Conservation (phyloP, 2,329 filamentous ascomycete species). For the Epichloe brachyelytri region DNA sequence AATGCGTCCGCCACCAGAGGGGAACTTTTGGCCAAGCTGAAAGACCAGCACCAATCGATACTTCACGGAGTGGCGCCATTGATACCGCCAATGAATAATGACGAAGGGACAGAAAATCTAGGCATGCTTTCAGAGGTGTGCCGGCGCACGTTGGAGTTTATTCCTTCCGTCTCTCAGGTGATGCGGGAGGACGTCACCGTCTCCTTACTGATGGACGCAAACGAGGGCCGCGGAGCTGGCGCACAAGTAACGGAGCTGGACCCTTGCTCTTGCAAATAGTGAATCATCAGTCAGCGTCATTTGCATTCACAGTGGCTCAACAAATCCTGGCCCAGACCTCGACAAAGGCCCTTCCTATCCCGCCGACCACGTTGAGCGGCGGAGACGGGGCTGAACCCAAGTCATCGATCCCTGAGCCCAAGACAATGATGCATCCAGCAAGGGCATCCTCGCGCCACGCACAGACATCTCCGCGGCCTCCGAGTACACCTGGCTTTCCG, state of each 20-base stretch:
- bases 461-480: conserved; percentile 22
- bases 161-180: conserved; percentile 65
- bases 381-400: conserved; percentile 44
- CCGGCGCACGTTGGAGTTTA: conserved; percentile 68
- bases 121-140: conserved; percentile 77
- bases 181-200: conserved; percentile 62
- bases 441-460: conserved; percentile 47
- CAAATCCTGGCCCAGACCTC: conserved; percentile 66
- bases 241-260: conserved; percentile 14
- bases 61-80: conserved; percentile 44
- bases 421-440: conserved; percentile 57
- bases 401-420: conserved; percentile 50
- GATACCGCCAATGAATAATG: conserved; percentile 32
- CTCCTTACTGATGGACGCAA: conserved; percentile 38
- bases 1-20: conserved; percentile 54
- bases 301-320: conserved; percentile 63
- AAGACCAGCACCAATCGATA: conserved; percentile 47
- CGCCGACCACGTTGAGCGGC: conserved; percentile 39
- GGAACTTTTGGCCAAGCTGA: conserved; percentile 48
- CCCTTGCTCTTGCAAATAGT: conserved; percentile 38
- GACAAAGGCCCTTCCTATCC: conserved; percentile 54
- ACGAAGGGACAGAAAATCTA: conserved; percentile 59
- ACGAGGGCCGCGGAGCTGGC: conserved; percentile 23
- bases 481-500: conserved; percentile 42
- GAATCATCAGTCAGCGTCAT: conserved; percentile 65